Evolutionary conservation across 768 basidiomycete genomes (phyloP).

Genomic region (Leccinum uliginosum): DNA sequence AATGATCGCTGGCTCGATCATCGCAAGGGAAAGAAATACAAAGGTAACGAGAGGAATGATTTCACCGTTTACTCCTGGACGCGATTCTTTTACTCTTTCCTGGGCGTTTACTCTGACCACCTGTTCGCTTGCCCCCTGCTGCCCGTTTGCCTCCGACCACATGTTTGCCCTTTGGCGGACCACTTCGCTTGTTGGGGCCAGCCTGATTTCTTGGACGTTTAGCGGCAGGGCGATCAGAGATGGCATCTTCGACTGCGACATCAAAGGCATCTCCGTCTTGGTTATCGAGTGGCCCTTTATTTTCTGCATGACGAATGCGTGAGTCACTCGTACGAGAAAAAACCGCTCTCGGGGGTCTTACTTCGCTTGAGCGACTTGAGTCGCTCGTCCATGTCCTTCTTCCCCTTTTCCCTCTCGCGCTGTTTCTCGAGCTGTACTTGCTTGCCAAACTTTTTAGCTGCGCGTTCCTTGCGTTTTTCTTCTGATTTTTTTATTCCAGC

Average conservation of each 20-base stretch:
- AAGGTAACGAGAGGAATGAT: background rate
- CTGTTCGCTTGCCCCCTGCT: constrained; percentile 19
- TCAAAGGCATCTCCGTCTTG: constrained; percentile 67
- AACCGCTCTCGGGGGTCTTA: constrained; percentile 27
- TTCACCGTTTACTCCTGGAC: constrained; percentile 34
- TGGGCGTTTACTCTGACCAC: constrained; percentile 41
- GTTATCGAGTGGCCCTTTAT: constrained; percentile 75
- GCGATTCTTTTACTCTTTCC: constrained; percentile 57
- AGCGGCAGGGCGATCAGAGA: constrained; percentile 62
- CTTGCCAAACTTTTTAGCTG: constrained; percentile 98
- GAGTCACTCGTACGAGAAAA: background rate
- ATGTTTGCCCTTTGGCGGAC: constrained; percentile 38
- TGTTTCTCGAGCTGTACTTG: constrained; percentile 94
- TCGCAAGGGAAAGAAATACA: constrained; percentile 5
- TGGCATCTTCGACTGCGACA: constrained; percentile 86
- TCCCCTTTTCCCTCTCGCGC: constrained; percentile 81
- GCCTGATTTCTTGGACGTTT: constrained; percentile 41
- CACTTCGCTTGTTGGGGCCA: constrained; percentile 29
- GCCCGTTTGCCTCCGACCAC: constrained; percentile 26
- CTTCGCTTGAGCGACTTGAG: constrained; percentile 88
- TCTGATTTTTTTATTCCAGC: constrained; percentile 89
- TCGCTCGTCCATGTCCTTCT: constrained; percentile 89
- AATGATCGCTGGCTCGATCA: background rate
- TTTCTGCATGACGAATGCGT: constrained; percentile 47
- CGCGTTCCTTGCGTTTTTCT: constrained; percentile 85